These are phyloP conservation scores for Macadamia tetraphylla DNA, from an alignment of 164 flowering plant genomes.

Conservation along the genomic window DNA sequence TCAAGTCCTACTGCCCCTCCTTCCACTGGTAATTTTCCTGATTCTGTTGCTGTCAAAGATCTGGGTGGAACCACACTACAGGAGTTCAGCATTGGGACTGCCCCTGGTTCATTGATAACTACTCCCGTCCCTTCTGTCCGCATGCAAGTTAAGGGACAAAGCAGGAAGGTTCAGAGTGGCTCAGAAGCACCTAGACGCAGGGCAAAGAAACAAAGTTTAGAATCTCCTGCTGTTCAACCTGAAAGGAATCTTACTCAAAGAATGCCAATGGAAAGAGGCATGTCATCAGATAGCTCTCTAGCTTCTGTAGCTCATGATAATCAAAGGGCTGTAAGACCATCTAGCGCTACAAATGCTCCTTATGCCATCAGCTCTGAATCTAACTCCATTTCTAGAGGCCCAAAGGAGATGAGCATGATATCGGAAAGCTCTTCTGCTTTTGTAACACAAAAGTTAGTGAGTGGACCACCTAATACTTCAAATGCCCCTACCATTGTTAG, in stretches of 20 bases:
- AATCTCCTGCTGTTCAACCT: conserved; percentile 10
- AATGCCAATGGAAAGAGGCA: conserved; percentile 3
- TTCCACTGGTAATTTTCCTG: conserved; percentile 22
- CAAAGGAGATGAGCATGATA: neutral
- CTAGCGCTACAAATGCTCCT: conserved; percentile 3
- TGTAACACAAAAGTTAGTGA: neutral
- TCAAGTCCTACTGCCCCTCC: conserved; percentile 11
- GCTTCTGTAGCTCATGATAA: conserved; percentile 15
- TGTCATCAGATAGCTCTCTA: conserved; percentile 6
- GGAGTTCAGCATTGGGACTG: conserved; percentile 15
- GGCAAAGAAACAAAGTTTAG: conserved; percentile 41
- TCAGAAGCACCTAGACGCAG: conserved; percentile 49
- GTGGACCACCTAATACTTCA: conserved; percentile 18
- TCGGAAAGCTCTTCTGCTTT: neutral
- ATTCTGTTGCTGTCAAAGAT: conserved; percentile 14
- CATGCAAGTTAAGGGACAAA: conserved; percentile 40
- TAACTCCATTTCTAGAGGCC: neutral
- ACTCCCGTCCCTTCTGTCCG: conserved; percentile 13
- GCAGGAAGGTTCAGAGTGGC: conserved; percentile 36
- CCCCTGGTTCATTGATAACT: conserved; percentile 11
- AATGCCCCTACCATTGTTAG: conserved; percentile 20
- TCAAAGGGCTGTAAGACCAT: conserved; percentile 5
- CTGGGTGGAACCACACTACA: conserved; percentile 22
- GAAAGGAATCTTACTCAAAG: conserved; percentile 10
- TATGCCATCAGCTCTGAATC: neutral